Evolutionary conservation across 1,139 yeast species (phyloP).

Genomic region (Debaryomyces coudertii): DNA sequence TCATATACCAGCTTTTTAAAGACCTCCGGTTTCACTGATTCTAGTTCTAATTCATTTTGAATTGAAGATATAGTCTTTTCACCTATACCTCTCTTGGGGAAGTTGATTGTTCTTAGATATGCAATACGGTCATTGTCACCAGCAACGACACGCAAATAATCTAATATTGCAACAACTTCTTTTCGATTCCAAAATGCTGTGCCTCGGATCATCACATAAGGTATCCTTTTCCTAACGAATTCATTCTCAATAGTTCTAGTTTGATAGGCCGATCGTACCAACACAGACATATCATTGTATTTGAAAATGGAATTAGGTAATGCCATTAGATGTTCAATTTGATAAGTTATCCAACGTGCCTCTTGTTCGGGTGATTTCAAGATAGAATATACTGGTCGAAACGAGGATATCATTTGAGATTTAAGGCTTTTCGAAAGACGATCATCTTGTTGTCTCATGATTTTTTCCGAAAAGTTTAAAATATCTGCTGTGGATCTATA

Average conservation of each 20-base stretch:
- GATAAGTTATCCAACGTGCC: conserved; percentile 59
- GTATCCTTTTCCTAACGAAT: conserved; percentile 55
- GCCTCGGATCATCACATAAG: conserved; percentile 71
- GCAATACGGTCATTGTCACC: conserved; percentile 63
- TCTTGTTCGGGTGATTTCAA: conserved; percentile 51
- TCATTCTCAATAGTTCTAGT: conserved; percentile 65
- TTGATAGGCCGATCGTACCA: conserved; percentile 65
- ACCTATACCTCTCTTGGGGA: conserved; percentile 77
- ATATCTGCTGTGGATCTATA: conserved; percentile 80
- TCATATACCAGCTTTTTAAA: conserved; percentile 11
- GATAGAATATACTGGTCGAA: conserved; percentile 52
- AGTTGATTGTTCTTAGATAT: conserved; percentile 55
- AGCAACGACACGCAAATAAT: conserved; percentile 62
- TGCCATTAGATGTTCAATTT: conserved; percentile 49
- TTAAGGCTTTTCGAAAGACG: conserved; percentile 47
- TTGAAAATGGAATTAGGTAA: conserved; percentile 41
- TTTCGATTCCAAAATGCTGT: conserved; percentile 77
- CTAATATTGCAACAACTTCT: conserved; percentile 66
- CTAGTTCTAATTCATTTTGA: conserved; percentile 7
- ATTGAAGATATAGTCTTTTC: conserved; percentile 44
- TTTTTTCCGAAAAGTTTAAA: conserved; percentile 60
- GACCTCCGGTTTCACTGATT: not conserved
- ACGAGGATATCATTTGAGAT: conserved; percentile 46
- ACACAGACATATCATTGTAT: conserved; percentile 66
- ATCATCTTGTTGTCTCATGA: conserved; percentile 64